Conservation (phyloP, 257 asterid species). For the Nicotiana tomentosiformis region DNA sequence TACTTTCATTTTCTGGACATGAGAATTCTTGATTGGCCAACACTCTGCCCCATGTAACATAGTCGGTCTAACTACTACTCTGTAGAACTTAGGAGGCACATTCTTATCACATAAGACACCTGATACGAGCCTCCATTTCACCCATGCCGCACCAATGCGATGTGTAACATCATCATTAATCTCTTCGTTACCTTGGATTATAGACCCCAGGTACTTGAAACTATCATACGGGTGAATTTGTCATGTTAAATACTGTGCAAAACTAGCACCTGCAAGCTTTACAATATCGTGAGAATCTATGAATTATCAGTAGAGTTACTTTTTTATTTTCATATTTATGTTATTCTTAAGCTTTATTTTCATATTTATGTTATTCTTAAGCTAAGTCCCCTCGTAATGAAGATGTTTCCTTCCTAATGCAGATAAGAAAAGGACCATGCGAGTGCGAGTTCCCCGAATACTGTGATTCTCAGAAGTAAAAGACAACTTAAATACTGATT, state of each 20-base stretch:
- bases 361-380: neutral
- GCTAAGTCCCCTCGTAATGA: neutral
- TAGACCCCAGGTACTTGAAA: too few species aligned
- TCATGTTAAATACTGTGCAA: neutral
- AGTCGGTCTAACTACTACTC: too few species aligned
- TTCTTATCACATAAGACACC: too few species aligned
- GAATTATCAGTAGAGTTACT: neutral
- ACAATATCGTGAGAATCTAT: neutral
- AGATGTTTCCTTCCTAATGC: conserved; percentile 15
- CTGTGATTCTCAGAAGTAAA: conserved; percentile 72
- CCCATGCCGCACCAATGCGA: too few species aligned
- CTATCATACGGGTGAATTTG: too few species aligned
- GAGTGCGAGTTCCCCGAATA: conserved; percentile 56
- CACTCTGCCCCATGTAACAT: too few species aligned
- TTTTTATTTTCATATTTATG: neutral
- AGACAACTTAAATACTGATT: neutral
- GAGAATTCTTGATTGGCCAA: too few species aligned
- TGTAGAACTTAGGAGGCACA: too few species aligned
- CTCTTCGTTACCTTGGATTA: too few species aligned
- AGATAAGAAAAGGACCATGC: conserved; percentile 73
- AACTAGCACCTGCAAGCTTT: neutral
- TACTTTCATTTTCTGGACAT: too few species aligned
- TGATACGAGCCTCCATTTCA: too few species aligned
- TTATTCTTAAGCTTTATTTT: neutral
- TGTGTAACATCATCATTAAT: too few species aligned